Base-by-base conservation (phyloP, 371 early-diverging fungal genomes). In the Coemansia sp. region DNA sequence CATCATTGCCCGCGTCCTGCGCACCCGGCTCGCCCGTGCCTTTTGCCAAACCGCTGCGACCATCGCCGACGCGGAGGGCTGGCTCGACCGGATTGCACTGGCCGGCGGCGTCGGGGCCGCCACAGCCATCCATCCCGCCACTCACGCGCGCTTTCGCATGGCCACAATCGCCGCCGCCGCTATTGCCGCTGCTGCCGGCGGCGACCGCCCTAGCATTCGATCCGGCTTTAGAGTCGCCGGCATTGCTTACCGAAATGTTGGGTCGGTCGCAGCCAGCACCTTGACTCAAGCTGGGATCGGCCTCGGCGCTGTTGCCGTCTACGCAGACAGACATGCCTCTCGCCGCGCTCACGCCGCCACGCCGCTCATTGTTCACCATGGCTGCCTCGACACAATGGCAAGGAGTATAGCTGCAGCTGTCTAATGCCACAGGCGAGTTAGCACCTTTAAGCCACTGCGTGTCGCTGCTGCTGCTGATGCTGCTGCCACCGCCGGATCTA, bases 161-260 rank as follows among this genome's bases (percentile, higher is more conserved):
- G 18, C 3, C 14, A 29, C 55, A 24, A 54, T 54, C 39, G 40
- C 29, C 32, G n/a, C 55, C n/a, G 37, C 29, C 39, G 55, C 47
- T 16, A 57, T 24, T 24, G 1, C 24, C 24, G 24, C 24, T 24
- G 1, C 24, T 24, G 24, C 31, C 11, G 38, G 6, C 46, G 31
- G 29, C 14, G 14, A 38, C 36, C 37, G 39, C 11, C 47, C 31
- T 34, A n/a, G 58, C 58, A 58, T 58, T 18, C 38, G 49, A 48
- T 58, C 49, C 36, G 38, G 24, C 49, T 48, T 37, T 38, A 14
- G 16, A 31, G 31, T n/a, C 49, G 36, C n/a, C 49, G 38, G 38
- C 58, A 58, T 29, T 31, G 58, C 58, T 34, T 58, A 58, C 58
- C 58, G 49, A 48, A 42, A 38, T 42, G 39, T 48, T 38, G 58